Base-by-base conservation (phyloP, 1,284 basidiomycete species). In the Rhizoctonia solani region DNA sequence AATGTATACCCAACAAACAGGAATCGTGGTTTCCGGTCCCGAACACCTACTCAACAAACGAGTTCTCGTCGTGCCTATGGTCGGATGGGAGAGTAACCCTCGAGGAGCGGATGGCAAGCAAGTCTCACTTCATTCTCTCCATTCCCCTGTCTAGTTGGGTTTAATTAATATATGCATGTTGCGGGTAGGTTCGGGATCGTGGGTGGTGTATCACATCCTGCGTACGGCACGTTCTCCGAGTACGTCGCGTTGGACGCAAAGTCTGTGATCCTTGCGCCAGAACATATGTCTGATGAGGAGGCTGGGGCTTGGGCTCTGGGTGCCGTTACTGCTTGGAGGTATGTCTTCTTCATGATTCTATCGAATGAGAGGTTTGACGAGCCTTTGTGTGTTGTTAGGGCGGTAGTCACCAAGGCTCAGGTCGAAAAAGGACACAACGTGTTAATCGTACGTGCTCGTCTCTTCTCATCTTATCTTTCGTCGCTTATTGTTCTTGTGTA, bases 241-340 rank as follows among this genome's bases (percentile, higher is more conserved):
- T 91, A 92, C 74, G 81, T 92, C 21, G 84, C 85, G 13, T 87
- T 94, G 11, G 85, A 86, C 61, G 82, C 87, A 52, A 81, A 88
- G 49, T 83, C 90, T 69, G 82, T 93, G 21, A 81, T 94, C 23
- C 78, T 71, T 1, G 85, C 85, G 2, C 92, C 92, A 0, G 77
- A 81, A 14, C 87, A 93, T 74, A 81, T 95, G 23, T 81, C 83
- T 66, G 86, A 91, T 72, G 79, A 86, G 47, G 84, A 93, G 63
- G 82, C 84, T 4, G 87, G 90, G 0, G 87, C 90, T 5, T 89
- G 89, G 82, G 92, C 92, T 0, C 76, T 92, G 1, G 91, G 82
- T 0, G 89, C 85, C 0, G 77, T 94, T 11, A 95, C 92, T 5
- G 90, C 93, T 2, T 95, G 90, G 87, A 86, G 92, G 88, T 89